phyloP scores from a whole-genome alignment of 2,329 filamentous ascomycete genomes.

The Sclerotinia minor region DNA sequence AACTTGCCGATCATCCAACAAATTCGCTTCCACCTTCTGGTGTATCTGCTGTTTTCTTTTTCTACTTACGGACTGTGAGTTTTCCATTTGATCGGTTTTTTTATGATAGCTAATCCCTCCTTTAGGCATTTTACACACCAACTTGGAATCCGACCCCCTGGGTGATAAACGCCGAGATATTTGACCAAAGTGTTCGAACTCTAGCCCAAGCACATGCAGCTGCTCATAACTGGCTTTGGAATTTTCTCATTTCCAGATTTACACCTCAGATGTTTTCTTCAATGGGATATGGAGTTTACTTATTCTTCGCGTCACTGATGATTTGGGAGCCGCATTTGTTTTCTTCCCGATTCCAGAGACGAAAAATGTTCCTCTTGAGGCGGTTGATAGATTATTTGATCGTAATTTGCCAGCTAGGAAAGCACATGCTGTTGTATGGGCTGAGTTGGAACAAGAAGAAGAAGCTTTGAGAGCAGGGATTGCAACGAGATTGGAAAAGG shows the following conservation, averaged over 20 bases:
- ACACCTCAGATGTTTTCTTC: conserved; percentile 63
- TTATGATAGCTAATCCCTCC: not conserved
- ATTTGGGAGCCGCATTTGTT: conserved; percentile 56
- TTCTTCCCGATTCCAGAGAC: conserved; percentile 67
- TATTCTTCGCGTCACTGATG: conserved; percentile 68
- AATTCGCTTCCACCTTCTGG: conserved; percentile 41
- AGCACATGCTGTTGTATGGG: conserved; percentile 37
- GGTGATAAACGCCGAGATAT: conserved; percentile 39
- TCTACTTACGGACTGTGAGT: conserved; percentile 66
- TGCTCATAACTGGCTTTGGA: conserved; percentile 64
- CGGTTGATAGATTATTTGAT: conserved; percentile 63
- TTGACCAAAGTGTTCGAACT: conserved; percentile 33
- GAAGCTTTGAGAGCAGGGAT: conserved; percentile 33
- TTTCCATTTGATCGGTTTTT: not conserved
- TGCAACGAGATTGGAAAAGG: conserved; percentile 28
- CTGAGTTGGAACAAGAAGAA: conserved; percentile 34
- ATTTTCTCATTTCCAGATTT: conserved; percentile 68
- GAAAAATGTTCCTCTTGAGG: conserved; percentile 63
- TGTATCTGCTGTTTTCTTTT: conserved; percentile 67
- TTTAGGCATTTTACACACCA: conserved; percentile 34
- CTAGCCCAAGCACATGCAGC: conserved; percentile 64
- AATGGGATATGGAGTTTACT: conserved; percentile 63
- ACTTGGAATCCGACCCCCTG: conserved; percentile 38
- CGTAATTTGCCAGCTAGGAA: conserved; percentile 28
- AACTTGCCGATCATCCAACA: conserved; percentile 27